A percentile compares a stretch with the other conserved stretches of the same genome.
phyloP scores from a whole-genome alignment of 768 basidiomycete species.

The Pulveroboletus sp. region DNA sequence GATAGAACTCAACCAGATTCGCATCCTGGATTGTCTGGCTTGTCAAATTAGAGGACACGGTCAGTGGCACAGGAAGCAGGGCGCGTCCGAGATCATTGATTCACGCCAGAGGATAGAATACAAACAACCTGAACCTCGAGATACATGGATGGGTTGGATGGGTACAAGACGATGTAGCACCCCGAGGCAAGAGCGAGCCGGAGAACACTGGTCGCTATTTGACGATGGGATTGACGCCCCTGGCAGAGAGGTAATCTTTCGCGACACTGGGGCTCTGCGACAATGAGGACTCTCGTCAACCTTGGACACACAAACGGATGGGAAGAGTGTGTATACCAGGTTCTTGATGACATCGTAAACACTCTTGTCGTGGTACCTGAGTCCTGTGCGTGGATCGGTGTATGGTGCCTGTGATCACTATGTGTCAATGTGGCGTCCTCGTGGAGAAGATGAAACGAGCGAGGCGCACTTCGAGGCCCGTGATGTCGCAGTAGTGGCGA shows the following conservation, averaged over 20 bases:
- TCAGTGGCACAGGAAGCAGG: background rate
- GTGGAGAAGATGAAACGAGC: background rate
- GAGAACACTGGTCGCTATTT: constrained; percentile 24
- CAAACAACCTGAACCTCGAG: background rate
- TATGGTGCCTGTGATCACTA: constrained; percentile 56
- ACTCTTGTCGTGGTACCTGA: constrained; percentile 82
- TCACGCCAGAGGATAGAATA: background rate
- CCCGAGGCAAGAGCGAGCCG: background rate
- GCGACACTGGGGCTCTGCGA: constrained; percentile 57
- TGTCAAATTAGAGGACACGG: background rate
- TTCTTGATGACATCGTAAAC: constrained; percentile 80
- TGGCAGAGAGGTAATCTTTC: constrained; percentile 67
- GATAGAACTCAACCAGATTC: background rate
- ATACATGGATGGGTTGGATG: background rate
- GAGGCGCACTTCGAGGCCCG: constrained; percentile 62
- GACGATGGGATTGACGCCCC: constrained; percentile 47
- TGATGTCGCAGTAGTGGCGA: constrained; percentile 80
- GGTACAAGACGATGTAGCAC: background rate
- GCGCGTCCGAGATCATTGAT: background rate
- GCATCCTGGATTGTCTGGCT: background rate
- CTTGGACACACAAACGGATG: background rate
- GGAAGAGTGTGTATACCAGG: constrained; percentile 42
- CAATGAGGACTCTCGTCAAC: background rate
- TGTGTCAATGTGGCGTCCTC: background rate
- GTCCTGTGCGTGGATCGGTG: constrained; percentile 73